These are phyloP conservation scores for Apiospora sp. DNA, from an alignment of 2,329 filamentous ascomycete species.

Conservation along the genomic window DNA sequence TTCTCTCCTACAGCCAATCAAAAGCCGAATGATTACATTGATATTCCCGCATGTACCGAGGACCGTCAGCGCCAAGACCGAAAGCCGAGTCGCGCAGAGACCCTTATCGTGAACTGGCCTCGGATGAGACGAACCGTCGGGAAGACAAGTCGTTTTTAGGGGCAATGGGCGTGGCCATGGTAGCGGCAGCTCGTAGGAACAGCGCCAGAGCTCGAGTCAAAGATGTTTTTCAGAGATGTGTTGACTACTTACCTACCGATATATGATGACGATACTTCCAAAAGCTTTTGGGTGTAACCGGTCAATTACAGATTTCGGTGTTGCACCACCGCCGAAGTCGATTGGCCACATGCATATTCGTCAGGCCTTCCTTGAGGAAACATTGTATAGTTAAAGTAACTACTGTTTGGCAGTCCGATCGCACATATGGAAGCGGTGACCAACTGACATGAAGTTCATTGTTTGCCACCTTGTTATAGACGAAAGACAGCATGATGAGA, in stretches of 20 bases:
- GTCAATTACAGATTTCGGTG: not conserved
- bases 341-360: not conserved
- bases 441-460: not conserved
- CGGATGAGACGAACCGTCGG: not conserved
- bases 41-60: conserved; percentile 2
- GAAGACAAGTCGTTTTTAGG: not conserved
- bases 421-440: not conserved
- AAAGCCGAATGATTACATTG: not conserved
- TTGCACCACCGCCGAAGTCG: not conserved
- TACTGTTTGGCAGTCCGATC: not conserved
- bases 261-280: not conserved
- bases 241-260: not conserved
- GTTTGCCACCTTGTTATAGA: not conserved
- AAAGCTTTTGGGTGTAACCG: not conserved
- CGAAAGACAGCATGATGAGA: not conserved
- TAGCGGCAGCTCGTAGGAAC: too few species aligned
- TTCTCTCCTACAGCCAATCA: conserved; percentile 1
- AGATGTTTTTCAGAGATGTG: not conserved
- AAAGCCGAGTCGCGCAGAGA: conserved; percentile 1
- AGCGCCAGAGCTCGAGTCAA: too few species aligned
- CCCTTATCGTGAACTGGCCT: conserved; percentile 1
- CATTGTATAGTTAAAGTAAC: too few species aligned
- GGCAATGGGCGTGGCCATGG: not conserved
- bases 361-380: not conserved
- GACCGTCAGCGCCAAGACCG: conserved; percentile 4